phyloP scores from a whole-genome alignment of 768 basidiomycete species.

The Psilocybe sp. region DNA sequence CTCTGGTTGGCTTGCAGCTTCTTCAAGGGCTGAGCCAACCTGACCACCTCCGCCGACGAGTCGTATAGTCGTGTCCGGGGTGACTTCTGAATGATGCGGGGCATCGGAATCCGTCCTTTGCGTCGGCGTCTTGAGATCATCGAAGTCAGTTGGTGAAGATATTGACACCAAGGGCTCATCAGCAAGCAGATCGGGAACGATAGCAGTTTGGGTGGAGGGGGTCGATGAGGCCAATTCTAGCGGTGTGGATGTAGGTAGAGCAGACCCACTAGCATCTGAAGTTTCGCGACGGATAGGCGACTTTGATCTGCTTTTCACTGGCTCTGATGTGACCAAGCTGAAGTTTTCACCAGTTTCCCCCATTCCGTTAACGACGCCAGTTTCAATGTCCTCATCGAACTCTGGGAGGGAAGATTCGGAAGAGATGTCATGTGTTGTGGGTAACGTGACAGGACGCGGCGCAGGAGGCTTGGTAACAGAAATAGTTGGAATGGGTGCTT shows the following conservation, averaged over 20 bases:
- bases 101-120: constrained; percentile 2
- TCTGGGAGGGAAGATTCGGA: constrained; percentile 40
- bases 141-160: constrained; percentile 9
- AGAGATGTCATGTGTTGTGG: constrained; percentile 59
- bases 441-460: constrained; percentile 68
- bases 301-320: constrained; percentile 16
- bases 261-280: constrained; percentile 19
- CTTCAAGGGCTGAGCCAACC: constrained; percentile 11
- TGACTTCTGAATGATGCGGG: constrained; percentile 5
- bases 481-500: constrained; percentile 46
- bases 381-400: constrained; percentile 47
- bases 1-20: constrained; percentile 17
- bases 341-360: constrained; percentile 26
- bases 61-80: constrained; percentile 47
- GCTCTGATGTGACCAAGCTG: constrained; percentile 20
- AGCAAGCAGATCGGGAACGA: constrained; percentile 48
- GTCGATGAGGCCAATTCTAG: constrained; percentile 13
- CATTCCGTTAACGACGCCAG: constrained; percentile 40
- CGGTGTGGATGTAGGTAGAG: constrained; percentile 17
- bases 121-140: neutral
- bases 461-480: constrained; percentile 69
- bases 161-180: constrained; percentile 39
- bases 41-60: constrained; percentile 57
- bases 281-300: constrained; percentile 22
- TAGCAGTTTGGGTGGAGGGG: constrained; percentile 13